Conservation (phyloP, 2,329 filamentous ascomycete genomes). For the Xylaria polymorpha region DNA sequence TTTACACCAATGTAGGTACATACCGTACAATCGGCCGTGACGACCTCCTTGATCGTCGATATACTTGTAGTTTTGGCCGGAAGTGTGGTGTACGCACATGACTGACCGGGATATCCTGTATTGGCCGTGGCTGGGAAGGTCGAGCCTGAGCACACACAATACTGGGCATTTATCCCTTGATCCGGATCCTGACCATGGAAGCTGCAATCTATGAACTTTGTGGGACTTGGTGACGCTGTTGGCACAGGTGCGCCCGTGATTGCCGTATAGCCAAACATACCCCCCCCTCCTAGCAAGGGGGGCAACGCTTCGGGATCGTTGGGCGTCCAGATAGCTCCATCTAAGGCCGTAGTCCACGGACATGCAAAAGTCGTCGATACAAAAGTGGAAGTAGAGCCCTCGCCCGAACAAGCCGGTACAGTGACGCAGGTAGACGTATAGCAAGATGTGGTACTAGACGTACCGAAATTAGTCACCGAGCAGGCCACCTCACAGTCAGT, state of each 20-base stretch:
- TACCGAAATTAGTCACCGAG: not conserved
- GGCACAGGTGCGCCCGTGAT: not conserved
- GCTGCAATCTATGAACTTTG: constrained; percentile 3
- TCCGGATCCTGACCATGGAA: constrained; percentile 4
- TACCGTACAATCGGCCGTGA: not conserved
- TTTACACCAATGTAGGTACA: not conserved
- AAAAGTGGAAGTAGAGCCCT: not conserved
- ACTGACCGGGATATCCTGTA: not conserved
- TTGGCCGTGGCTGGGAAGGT: not conserved
- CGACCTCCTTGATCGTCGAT: not conserved
- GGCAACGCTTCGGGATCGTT: not conserved
- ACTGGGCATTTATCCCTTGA: not conserved
- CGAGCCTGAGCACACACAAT: constrained; percentile 6
- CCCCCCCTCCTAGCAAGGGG: not conserved
- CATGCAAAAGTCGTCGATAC: not conserved
- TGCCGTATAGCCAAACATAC: not conserved
- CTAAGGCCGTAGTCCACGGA: not conserved
- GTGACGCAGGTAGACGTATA: constrained; percentile 3
- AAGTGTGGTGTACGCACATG: not conserved
- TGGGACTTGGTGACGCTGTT: not conserved
- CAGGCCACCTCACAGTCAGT: constrained; percentile 6
- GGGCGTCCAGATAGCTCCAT: not conserved
- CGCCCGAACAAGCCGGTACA: not conserved
- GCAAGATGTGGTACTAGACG: not conserved
- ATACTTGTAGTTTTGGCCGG: not conserved